A percentile compares a stretch with the other conserved stretches of the same genome.
These are phyloP conservation scores for Eragrostis nindensis DNA, from an alignment of 176 grass and related monocot species.

Conservation along the genomic window DNA sequence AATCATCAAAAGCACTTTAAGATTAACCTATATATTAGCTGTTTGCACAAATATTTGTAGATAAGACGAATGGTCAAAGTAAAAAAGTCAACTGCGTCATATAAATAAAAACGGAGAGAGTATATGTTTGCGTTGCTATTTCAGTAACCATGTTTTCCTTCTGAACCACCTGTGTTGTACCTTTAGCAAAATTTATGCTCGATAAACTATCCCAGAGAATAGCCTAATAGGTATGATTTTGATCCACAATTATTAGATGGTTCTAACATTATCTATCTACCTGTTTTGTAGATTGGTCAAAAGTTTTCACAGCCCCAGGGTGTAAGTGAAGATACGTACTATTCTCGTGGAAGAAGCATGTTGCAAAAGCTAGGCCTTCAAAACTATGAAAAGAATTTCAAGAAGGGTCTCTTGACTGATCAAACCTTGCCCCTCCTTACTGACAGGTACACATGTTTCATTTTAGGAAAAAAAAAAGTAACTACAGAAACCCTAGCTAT, in stretches of 20 bases:
- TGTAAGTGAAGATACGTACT: conserved; percentile 64
- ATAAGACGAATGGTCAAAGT: no score
- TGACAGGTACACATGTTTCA: conserved; percentile 57
- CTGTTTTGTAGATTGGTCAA: conserved; percentile 73
- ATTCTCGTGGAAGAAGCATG: conserved; percentile 77
- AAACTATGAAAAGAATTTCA: conserved; percentile 98
- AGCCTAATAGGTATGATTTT: background rate
- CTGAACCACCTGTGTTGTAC: no score
- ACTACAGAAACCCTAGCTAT: background rate
- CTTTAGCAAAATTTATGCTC: conserved; percentile 6
- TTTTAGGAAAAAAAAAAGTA: background rate
- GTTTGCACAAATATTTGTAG: no score
- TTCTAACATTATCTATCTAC: conserved; percentile 8
- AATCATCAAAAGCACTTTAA: no score
- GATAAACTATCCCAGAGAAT: background rate
- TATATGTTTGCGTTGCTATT: conserved; percentile 5
- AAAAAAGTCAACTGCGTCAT: no score
- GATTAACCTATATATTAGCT: no score
- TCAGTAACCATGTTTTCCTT: background rate
- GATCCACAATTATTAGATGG: background rate
- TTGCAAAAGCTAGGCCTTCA: conserved; percentile 80
- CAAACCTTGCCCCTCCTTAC: conserved; percentile 82
- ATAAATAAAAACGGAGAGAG: no score
- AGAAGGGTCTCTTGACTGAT: conserved; percentile 94
- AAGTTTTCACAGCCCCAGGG: conserved; percentile 74